Conservation (phyloP, 2,329 filamentous ascomycete genomes). For the Bipolaris sorokiniana region DNA sequence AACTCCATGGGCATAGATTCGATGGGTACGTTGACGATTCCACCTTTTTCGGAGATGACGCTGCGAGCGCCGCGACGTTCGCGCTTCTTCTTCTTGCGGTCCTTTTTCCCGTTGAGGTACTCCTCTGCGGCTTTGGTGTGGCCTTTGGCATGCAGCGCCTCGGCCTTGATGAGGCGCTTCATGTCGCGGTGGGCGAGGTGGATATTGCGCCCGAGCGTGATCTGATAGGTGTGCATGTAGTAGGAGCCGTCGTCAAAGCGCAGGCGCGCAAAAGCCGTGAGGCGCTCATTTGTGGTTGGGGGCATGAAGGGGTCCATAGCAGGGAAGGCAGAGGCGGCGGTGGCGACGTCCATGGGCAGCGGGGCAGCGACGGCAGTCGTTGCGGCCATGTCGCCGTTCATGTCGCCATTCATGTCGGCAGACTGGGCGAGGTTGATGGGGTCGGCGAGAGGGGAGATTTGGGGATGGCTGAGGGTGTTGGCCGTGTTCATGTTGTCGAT, state of each 20-base stretch:
- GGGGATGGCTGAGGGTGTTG: conserved; percentile 8
- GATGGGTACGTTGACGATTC: conserved; percentile 60
- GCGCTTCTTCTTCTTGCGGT: conserved; percentile 57
- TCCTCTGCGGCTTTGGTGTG: conserved; percentile 34
- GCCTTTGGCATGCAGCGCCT: conserved; percentile 34
- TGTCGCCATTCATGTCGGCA: conserved; percentile 5
- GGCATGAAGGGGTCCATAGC: conserved; percentile 24
- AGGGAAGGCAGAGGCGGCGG: conserved; percentile 9
- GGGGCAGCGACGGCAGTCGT: neutral
- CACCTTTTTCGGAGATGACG: conserved; percentile 72
- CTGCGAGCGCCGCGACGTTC: conserved; percentile 60
- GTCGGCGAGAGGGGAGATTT: conserved; percentile 27
- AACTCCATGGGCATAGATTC: conserved; percentile 43
- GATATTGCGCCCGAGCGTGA: conserved; percentile 75
- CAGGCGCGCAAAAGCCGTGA: conserved; percentile 69
- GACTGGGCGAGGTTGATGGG: conserved; percentile 31
- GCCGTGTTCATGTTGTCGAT: too few relatives aligned
- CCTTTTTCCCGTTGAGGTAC: conserved; percentile 25
- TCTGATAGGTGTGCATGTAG: conserved; percentile 76
- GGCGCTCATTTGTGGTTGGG: conserved; percentile 42
- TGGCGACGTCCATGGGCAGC: conserved; percentile 17
- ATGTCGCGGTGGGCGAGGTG: conserved; percentile 55
- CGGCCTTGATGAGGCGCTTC: conserved; percentile 54
- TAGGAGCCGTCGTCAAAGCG: conserved; percentile 78
- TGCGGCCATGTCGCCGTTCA: conserved; percentile 3